Percentiles rank a stretch among this genome's conserved stretches.
phyloP scores from a whole-genome alignment of 1,284 basidiomycete species.

The Cutaneotrichosporon dermatis region DNA sequence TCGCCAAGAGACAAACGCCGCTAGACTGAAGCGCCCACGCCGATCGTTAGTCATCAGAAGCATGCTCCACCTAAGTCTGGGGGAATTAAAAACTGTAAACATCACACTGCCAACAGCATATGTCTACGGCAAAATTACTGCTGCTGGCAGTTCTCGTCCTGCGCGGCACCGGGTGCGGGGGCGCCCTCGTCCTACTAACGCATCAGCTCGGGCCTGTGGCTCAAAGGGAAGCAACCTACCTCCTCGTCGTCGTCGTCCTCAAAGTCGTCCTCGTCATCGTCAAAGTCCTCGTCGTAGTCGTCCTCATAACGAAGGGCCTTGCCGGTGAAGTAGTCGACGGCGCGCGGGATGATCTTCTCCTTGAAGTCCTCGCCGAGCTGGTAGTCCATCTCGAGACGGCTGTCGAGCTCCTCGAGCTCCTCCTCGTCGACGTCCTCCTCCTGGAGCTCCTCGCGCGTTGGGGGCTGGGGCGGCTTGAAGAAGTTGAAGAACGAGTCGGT shows the following conservation, averaged over 20 bases:
- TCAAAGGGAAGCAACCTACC: slow-evolving; percentile 1
- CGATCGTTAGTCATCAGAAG: no score
- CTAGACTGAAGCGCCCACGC: no score
- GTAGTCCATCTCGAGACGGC: slow-evolving; percentile 92
- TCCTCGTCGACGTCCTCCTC: slow-evolving; percentile 77
- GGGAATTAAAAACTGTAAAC: not conserved
- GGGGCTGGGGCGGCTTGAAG: slow-evolving; percentile 77
- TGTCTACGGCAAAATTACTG: slow-evolving; percentile 27
- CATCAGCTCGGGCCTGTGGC: not conserved
- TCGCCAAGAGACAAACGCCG: no score
- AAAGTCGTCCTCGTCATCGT: slow-evolving; percentile 57
- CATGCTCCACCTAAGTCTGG: no score
- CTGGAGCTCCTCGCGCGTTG: slow-evolving; percentile 64
- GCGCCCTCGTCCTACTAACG: slow-evolving; percentile 27
- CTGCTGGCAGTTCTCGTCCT: slow-evolving; percentile 44
- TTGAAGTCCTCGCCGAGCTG: slow-evolving; percentile 98
- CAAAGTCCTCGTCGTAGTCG: slow-evolving; percentile 64
- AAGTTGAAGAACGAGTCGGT: slow-evolving; percentile 97
- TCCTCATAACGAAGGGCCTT: slow-evolving; percentile 88
- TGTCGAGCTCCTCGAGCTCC: slow-evolving; percentile 82
- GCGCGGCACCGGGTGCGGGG: slow-evolving; percentile 17
- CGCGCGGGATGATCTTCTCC: slow-evolving; percentile 94
- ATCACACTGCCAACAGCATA: not conserved
- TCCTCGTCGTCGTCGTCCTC: slow-evolving; percentile 51
- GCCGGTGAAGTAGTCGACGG: slow-evolving; percentile 93